Conservation (phyloP, 129 eudicot species). For the Artemisia annua region DNA sequence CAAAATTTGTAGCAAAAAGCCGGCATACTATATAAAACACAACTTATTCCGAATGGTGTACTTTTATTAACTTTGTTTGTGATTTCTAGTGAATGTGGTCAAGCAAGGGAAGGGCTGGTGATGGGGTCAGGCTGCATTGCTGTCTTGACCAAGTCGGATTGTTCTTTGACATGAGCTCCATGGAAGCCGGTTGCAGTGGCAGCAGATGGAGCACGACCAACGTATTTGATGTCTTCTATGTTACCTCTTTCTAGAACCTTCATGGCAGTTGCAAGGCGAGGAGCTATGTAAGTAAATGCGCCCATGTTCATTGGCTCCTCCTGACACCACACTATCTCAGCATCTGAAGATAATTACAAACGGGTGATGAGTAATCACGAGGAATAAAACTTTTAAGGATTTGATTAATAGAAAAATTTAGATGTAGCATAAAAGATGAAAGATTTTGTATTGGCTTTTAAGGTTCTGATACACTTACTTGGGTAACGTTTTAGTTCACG, state of each 20-base stretch:
- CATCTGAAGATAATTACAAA: constrained; percentile 46
- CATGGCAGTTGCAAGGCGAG: constrained; percentile 72
- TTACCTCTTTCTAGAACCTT: constrained; percentile 59
- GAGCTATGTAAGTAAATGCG: constrained; percentile 58
- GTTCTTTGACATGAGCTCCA: constrained; percentile 59
- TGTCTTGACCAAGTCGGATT: constrained; percentile 60
- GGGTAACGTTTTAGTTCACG: background rate
- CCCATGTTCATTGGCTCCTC: constrained; percentile 98
- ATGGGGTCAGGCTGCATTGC: constrained; percentile 35
- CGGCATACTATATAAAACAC: no score
- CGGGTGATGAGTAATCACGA: no score
- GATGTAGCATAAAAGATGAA: no score
- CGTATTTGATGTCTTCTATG: constrained; percentile 62
- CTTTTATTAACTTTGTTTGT: no score
- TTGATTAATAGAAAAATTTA: no score
- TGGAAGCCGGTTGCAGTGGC: constrained; percentile 86
- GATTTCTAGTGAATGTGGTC: no score
- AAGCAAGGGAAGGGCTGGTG: background rate
- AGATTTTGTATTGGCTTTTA: no score
- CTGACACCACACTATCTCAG: constrained; percentile 89
- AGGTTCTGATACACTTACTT: background rate
- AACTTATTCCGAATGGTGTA: no score
- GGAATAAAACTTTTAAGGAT: no score
- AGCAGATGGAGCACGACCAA: constrained; percentile 85
- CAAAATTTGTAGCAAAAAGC: no score